phyloP scores from a whole-genome alignment of 1,284 basidiomycete species.

The Kalmanozyma brasiliensis region DNA sequence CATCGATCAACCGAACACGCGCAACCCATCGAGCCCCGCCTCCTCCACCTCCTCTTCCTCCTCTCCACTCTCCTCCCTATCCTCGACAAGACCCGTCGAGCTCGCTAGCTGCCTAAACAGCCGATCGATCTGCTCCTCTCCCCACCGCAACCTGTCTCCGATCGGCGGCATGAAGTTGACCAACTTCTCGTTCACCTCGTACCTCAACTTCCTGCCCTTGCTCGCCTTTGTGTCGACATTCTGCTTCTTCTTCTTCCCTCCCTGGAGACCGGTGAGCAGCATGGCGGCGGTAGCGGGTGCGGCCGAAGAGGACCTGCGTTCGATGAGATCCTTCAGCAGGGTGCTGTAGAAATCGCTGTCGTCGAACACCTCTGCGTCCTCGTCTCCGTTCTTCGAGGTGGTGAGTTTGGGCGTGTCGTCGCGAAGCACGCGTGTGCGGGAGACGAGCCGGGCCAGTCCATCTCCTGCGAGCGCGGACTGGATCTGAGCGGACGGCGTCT shows the following conservation, averaged over 20 bases:
- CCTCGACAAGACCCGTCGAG: slow-evolving; percentile 13
- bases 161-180: slow-evolving; percentile 67
- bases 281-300: slow-evolving; percentile 23
- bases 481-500: slow-evolving; percentile 53
- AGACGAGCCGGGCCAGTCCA: slow-evolving; percentile 49
- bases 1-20: slow-evolving; percentile 32
- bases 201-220: slow-evolving; percentile 63
- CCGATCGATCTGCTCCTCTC: slow-evolving; percentile 55
- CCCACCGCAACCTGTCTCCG: slow-evolving; percentile 44
- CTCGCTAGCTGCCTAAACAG: slow-evolving; percentile 58
- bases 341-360: slow-evolving; percentile 65
- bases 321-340: slow-evolving; percentile 64
- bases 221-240: slow-evolving; percentile 60
- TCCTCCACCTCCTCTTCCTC: slow-evolving; percentile 9
- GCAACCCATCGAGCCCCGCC: slow-evolving; percentile 32
- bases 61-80: slow-evolving; percentile 5
- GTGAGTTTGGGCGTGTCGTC: slow-evolving; percentile 33
- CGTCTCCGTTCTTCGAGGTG: slow-evolving; percentile 1
- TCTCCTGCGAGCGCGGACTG: slow-evolving; percentile 56
- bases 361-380: slow-evolving; percentile 61
- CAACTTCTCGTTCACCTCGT: slow-evolving; percentile 65
- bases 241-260: slow-evolving; percentile 48
- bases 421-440: slow-evolving; percentile 59
- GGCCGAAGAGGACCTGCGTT: slow-evolving; percentile 34
- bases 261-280: slow-evolving; percentile 16